Evolutionary conservation across 2,329 filamentous ascomycete genomes (phyloP), one percentile per base, ranked within the genome.

Genomic region (Lasiodiplodia sp.): DNA sequence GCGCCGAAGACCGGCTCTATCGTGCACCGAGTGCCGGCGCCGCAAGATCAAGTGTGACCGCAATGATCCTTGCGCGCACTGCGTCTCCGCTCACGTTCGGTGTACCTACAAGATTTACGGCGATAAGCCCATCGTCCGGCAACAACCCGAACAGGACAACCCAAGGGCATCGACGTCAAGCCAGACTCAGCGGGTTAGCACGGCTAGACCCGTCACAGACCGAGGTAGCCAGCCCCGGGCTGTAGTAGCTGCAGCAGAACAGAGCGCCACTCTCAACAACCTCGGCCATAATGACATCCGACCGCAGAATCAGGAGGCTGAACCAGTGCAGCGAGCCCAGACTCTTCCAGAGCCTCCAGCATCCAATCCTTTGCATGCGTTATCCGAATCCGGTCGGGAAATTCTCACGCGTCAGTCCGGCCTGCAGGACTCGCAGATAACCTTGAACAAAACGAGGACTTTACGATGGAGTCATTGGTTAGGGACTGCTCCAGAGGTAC

Each of bases 11-110:
- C 40, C 40, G 40, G 40, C 74, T 18, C 70, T 73, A 2, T 75
- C 73, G 2, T 76, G 74, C 58, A 52, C 71, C 10, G 69, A 71
- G 23, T 76, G 74, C 60, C 71, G 72, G 44, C 71, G 73, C 25
- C 74, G 74, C 67, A 75, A 76, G 52, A 66, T 75, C n/a, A 75
- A 74, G 44, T 76, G 74, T 62, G 73, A 76, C 57, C 72, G 74
- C 10, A 69, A 67, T 28, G 47, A 69, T 11, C 74, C 74, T 21
- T 76, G 74, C 62, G 66, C 70, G 25, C 73, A 74, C 51, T 76
- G 74, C 52, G 62, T 70, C 55, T 49, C 53, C 14, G 49, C 23
- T 8, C 25, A 21, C 21, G 60, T 69, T 44, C 40, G 55, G 62
- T 56, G 53, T 40, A 31, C 25, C 52, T 31, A 28, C 25, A 18